phyloP scores from a whole-genome alignment of 2,329 filamentous ascomycete genomes.

The Penicillium sp. region DNA sequence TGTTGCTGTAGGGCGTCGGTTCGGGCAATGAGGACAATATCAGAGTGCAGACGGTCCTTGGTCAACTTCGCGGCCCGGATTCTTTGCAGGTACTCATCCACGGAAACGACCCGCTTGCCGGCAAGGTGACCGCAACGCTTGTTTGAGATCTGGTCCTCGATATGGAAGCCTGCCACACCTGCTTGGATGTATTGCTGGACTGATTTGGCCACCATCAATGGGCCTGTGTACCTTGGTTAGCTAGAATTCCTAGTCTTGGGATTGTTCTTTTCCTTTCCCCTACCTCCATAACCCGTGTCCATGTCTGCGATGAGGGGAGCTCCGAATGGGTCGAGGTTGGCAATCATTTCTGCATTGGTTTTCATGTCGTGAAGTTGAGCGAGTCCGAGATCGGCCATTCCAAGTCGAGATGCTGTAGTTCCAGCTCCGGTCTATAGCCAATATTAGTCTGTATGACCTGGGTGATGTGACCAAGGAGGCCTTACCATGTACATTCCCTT shows the following conservation, averaged over 20 bases:
- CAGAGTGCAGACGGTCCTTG: conserved; percentile 35
- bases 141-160: conserved; percentile 57
- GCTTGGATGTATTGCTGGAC: conserved; percentile 52
- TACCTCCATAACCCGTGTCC: conserved; percentile 56
- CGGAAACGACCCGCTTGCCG: conserved; percentile 40
- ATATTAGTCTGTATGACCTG: background rate
- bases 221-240: conserved; percentile 29
- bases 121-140: conserved; percentile 44
- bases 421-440: conserved; percentile 60
- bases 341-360: conserved; percentile 65
- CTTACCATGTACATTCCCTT: conserved; percentile 68
- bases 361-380: conserved; percentile 65
- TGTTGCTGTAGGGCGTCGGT: conserved; percentile 41
- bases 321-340: conserved; percentile 53
- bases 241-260: background rate
- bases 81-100: conserved; percentile 36
- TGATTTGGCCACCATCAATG: conserved; percentile 48
- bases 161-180: conserved; percentile 58
- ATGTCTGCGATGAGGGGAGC: conserved; percentile 62
- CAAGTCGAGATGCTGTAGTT: conserved; percentile 61
- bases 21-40: conserved; percentile 47
- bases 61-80: conserved; percentile 39
- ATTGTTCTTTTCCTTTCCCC: background rate
- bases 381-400: conserved; percentile 64
- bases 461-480: background rate